Evolutionary conservation across 805 yeast genomes (phyloP), one percentile per base, ranked within the genome.

Genomic region (Candida pseudofarinosa): DNA sequence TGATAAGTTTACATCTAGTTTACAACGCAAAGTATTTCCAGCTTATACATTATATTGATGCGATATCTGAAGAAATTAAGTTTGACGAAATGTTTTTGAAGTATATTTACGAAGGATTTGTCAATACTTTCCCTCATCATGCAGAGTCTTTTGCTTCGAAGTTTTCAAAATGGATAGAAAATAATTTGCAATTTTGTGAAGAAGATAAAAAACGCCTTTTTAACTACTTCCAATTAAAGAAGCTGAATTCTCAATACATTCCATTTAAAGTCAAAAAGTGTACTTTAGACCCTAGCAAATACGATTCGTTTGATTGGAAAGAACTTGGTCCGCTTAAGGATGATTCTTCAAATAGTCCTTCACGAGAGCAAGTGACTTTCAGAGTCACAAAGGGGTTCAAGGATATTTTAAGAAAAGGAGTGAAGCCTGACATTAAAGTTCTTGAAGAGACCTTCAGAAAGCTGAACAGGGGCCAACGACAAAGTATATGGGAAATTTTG

Each of bases 341-440:
- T 33, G 35, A 15, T n/a, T 55, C 56, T 2, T 40, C 40, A 19
- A 49, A 46, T n/a, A 31, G 36, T 8, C 50, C 48, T 32, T 52
- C 48, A 35, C 45, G 48, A 16, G 51, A 51, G 15, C 71, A 67
- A 40, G 48, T 63, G 3, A 55, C 56, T 32, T 66, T 56, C 41
- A 45, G 73, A 28, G 47, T 61, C 28, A 52, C 55, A 17, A 50
- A 54, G 36, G 75, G 74, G 17, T 63, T 69, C 35, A 47, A 46
- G 5, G 66, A 60, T 13, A 41, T 69, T 5, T 41, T 67, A 19
- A 46, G 60, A n/a, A 55, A 52, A 40, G 74, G 74, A 0, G 58
- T 69, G 5, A 50, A 57, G 19, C 74, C 74, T 0, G 72, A 69
- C 43, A 50, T 51, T 37, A 40, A 42, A 13, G 39, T 67, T n/a